Evolutionary conservation across 73 alveolate species (phyloP).

Genomic region (Paramecium sonneborni): DNA sequence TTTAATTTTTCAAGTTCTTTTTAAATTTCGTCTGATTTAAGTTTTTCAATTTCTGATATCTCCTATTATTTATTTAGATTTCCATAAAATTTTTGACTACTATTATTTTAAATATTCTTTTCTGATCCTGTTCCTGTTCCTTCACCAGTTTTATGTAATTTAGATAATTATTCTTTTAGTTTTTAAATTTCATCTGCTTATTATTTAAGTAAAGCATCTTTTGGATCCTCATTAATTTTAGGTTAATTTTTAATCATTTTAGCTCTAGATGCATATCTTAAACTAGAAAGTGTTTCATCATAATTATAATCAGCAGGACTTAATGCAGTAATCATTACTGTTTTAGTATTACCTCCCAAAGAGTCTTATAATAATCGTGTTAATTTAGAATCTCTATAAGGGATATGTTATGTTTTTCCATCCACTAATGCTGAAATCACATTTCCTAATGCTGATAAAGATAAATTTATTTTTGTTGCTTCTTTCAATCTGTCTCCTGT

Average conservation of each 20-base stretch:
- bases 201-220: conserved; percentile 96
- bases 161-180: conserved; percentile 74
- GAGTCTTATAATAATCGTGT: conserved; percentile 96
- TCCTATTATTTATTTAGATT: conserved; percentile 20
- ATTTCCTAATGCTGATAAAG: conserved; percentile 93
- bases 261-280: conserved; percentile 98
- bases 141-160: not conserved
- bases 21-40: conserved; percentile 44
- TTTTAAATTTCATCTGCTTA: conserved; percentile 94
- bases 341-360: conserved; percentile 99
- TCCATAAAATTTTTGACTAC: conserved; percentile 22
- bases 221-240: conserved; percentile 97
- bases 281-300: conserved; percentile 96
- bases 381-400: conserved; percentile 97
- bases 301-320: conserved; percentile 97
- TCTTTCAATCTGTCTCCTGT: conserved; percentile 94
- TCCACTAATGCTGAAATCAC: conserved; percentile 95
- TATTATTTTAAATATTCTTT: not conserved
- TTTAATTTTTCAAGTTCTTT: conserved; percentile 5
- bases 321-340: conserved; percentile 97
- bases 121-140: not conserved
- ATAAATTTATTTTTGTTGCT: conserved; percentile 95
- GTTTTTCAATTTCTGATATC: conserved; percentile 35
- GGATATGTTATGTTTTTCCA: conserved; percentile 91
- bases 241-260: conserved; percentile 96